These are phyloP conservation scores for Lyophyllum decastes DNA, from an alignment of 768 basidiomycete genomes.

Conservation along the genomic window DNA sequence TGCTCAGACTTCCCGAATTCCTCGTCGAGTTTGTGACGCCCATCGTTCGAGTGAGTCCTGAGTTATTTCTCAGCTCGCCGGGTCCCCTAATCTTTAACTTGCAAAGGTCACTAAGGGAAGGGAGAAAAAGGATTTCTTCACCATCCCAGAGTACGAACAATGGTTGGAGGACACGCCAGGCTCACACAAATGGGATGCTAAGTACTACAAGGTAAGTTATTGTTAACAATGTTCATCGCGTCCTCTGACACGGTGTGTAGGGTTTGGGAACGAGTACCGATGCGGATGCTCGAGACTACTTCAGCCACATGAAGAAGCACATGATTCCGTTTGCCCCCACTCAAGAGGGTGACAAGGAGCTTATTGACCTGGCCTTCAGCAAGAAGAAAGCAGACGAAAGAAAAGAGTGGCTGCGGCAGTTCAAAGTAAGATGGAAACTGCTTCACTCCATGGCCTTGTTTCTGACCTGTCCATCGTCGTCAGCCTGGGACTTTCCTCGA, in stretches of 20 bases:
- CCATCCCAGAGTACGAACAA: slow-evolving; percentile 93
- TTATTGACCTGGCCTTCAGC: slow-evolving; percentile 98
- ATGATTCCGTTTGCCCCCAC: slow-evolving; percentile 89
- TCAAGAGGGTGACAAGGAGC: slow-evolving; percentile 78
- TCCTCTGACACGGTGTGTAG: slow-evolving; percentile 38
- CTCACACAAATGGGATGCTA: slow-evolving; percentile 82
- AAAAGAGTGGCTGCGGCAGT: slow-evolving; percentile 96
- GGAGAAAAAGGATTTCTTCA: slow-evolving; percentile 87
- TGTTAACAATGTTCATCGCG: slow-evolving; percentile 2
- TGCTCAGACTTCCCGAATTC: slow-evolving; percentile 88
- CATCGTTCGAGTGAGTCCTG: slow-evolving; percentile 88
- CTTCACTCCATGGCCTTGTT: background rate
- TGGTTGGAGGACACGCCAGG: slow-evolving; percentile 84
- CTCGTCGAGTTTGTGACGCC: slow-evolving; percentile 98
- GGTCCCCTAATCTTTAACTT: background rate
- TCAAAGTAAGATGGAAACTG: slow-evolving; percentile 57
- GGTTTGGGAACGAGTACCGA: slow-evolving; percentile 95
- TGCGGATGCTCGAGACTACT: slow-evolving; percentile 90
- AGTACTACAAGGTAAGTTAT: slow-evolving; percentile 92
- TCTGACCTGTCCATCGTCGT: slow-evolving; percentile 1
- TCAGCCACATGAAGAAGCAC: slow-evolving; percentile 88
- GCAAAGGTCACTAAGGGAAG: slow-evolving; percentile 75
- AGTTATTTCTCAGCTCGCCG: slow-evolving; percentile 20
- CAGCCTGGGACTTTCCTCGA: slow-evolving; percentile 94
- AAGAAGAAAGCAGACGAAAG: slow-evolving; percentile 99